phyloP scores from a whole-genome alignment of 2,329 filamentous ascomycete genomes.

The Lachnellula suecica region DNA sequence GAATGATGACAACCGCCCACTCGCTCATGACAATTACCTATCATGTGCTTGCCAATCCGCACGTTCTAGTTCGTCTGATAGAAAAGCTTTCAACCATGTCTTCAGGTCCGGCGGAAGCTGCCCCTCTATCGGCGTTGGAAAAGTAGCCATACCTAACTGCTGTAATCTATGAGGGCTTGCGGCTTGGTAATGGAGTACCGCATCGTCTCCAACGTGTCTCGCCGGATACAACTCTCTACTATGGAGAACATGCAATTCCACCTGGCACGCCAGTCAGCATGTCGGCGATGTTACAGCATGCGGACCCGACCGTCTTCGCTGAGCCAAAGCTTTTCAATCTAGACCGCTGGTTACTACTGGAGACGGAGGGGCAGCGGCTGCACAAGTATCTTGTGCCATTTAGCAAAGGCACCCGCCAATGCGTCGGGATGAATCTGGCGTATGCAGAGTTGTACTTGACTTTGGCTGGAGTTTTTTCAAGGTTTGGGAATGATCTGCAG shows the following conservation, averaged over 20 bases:
- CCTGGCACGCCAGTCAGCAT: conserved; percentile 37
- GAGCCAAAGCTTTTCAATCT: conserved; percentile 29
- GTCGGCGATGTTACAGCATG: conserved; percentile 30
- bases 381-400: too few species aligned
- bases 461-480: too few species aligned
- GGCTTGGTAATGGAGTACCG: conserved; percentile 30
- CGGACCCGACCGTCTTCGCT: conserved; percentile 30
- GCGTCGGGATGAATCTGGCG: too few species aligned
- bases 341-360: conserved; percentile 44
- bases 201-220: conserved; percentile 27
- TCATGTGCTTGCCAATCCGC: too few species aligned
- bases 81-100: too few species aligned
- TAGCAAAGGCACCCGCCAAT: too few species aligned
- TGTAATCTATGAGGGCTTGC: conserved; percentile 32
- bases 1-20: too few species aligned
- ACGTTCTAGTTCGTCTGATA: too few species aligned
- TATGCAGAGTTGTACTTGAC: too few species aligned
- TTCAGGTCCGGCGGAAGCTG: background rate
- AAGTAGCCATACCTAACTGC: conserved; percentile 28
- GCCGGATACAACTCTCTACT: conserved; percentile 17
- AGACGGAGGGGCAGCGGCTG: too few species aligned
- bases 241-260: conserved; percentile 13
- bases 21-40: too few species aligned
- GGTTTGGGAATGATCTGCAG: too few species aligned
- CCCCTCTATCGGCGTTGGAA: conserved; percentile 13